Conservation (phyloP, 2,329 filamentous ascomycete species). For the Plectosphaerella cucumerina region DNA sequence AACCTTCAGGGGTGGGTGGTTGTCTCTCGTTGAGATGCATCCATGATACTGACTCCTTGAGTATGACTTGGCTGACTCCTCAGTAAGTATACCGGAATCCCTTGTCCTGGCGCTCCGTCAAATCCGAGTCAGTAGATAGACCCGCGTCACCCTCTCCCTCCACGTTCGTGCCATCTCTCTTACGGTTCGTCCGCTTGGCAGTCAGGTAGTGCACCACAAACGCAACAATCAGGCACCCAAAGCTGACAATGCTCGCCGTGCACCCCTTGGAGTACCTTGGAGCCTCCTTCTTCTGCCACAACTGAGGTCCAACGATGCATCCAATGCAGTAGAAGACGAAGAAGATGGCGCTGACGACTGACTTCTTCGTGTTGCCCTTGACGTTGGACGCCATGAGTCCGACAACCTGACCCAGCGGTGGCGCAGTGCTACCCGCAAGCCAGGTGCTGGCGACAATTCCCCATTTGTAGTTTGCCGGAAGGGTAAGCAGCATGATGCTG, state of each 20-base stretch:
- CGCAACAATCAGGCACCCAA: conserved; percentile 7
- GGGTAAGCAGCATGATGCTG: conserved; percentile 7
- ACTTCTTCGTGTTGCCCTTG: conserved; percentile 24
- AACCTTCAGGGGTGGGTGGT: too few species aligned
- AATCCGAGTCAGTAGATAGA: conserved; percentile 11
- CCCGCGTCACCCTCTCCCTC: neutral
- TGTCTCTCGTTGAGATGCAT: too few species aligned
- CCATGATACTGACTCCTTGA: too few species aligned
- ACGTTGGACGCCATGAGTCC: conserved; percentile 15
- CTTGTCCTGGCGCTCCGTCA: conserved; percentile 18
- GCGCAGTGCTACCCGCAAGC: conserved; percentile 12
- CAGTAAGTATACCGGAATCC: conserved; percentile 16
- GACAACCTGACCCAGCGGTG: conserved; percentile 2
- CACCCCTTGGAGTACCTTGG: conserved; percentile 15
- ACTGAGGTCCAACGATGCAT: conserved; percentile 17
- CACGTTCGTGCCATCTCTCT: neutral
- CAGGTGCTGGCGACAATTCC: conserved; percentile 19
- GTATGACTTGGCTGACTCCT: too few species aligned
- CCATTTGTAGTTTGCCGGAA: conserved; percentile 14
- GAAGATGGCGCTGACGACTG: conserved; percentile 16
- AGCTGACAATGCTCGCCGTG: conserved; percentile 14
- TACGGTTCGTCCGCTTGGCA: neutral
- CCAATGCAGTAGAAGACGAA: conserved; percentile 20
- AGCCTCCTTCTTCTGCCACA: conserved; percentile 16
- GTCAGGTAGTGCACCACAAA: conserved; percentile 3